Percentiles rank a stretch among this genome's conserved stretches.
Evolutionary conservation across 192 early-diverging fungal genomes (phyloP).

Genomic region (Podila verticillata): DNA sequence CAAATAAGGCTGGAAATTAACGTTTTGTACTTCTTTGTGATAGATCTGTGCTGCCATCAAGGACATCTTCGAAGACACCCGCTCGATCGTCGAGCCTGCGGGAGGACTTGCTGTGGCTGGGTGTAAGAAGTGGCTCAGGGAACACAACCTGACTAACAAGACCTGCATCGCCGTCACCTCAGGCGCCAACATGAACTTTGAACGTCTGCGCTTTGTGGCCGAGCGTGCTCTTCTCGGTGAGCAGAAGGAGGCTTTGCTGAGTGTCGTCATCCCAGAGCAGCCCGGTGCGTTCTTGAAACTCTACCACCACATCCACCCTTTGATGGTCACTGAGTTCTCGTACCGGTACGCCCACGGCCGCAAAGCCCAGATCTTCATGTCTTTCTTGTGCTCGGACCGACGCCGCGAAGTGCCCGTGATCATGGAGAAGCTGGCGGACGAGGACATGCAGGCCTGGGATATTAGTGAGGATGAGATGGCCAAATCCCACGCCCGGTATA

Average conservation of each 20-base stretch:
- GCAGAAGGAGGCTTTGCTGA: conserved; percentile 88
- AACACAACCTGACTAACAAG: conserved; percentile 59
- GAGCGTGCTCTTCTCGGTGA: conserved; percentile 97
- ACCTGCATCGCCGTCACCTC: conserved; percentile 83
- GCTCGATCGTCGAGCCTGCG: conserved; percentile 96
- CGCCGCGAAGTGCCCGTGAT: conserved; percentile 75
- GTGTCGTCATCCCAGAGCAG: conserved; percentile 91
- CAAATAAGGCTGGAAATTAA: background rate
- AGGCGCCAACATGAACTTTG: conserved; percentile 99
- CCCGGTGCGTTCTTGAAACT: conserved; percentile 80
- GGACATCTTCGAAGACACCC: conserved; percentile 91
- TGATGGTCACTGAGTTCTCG: conserved; percentile 92
- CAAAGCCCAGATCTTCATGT: conserved; percentile 89
- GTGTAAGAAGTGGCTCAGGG: conserved; percentile 80
- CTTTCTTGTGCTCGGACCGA: conserved; percentile 82
- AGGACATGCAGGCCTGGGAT: conserved; percentile 82
- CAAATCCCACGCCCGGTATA: conserved; percentile 95
- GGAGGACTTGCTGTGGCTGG: conserved; percentile 92
- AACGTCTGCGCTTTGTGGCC: conserved; percentile 95
- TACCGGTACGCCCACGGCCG: conserved; percentile 62
- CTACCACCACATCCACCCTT: conserved; percentile 84
- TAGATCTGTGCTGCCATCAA: conserved; percentile 91
- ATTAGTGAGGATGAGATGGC: conserved; percentile 94
- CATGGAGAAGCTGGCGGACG: conserved; percentile 62
- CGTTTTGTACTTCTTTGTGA: background rate